Evolutionary conservation across 371 early-diverging fungal species (phyloP), one percentile per base, ranked within the genome.

Genomic region (Lichtheimia hyalospora): DNA sequence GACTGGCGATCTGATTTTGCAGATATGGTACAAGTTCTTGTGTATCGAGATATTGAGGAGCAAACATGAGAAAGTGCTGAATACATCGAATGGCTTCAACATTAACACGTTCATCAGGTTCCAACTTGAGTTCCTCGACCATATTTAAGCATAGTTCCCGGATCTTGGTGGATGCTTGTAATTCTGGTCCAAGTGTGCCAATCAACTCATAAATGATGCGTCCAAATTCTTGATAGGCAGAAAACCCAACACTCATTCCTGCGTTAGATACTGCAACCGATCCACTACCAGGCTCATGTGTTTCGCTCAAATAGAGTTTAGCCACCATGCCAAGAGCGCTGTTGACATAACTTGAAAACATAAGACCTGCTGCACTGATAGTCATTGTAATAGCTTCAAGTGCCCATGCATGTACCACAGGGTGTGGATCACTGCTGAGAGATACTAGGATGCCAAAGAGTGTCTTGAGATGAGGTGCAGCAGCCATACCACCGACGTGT

Each of bases 341-440:
- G 41, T 89, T 89, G 8, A 94, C 95, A 73, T 88, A 94, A 0
- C 89, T 87, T 13, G 89, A 92, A 64, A 92, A 97, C 92, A 96
- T 93, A 15, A 90, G 71, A 0, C 97, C 96, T 5, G 96, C 91
- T 13, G 95, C 89, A 55, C 92, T 84, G 13, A 96, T 89, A 0
- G 92, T 93, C 72, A 92, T 79, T 15, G 93, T 89, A 61, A 98
- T 78, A 0, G 96, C 87, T 41, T 90, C 85, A 15, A 97, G 66
- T 0, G 97, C 96, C 96, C 97, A 97, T 1, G 89, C 86, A 68
- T 97, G 96, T 3, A 98, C 97, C 0, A 96, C 76, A 0, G 97
- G 94, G 65, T 98, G 95, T 1, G 92, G 85, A 67, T 98, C 98
- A 39, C 89, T 86, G 4, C 92, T 88, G 20, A 98, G 82, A 0